Evolutionary conservation across 2,329 filamentous ascomycete genomes (phyloP), one percentile per base, ranked within the genome.

Genomic region (Penicillium vulpinum): DNA sequence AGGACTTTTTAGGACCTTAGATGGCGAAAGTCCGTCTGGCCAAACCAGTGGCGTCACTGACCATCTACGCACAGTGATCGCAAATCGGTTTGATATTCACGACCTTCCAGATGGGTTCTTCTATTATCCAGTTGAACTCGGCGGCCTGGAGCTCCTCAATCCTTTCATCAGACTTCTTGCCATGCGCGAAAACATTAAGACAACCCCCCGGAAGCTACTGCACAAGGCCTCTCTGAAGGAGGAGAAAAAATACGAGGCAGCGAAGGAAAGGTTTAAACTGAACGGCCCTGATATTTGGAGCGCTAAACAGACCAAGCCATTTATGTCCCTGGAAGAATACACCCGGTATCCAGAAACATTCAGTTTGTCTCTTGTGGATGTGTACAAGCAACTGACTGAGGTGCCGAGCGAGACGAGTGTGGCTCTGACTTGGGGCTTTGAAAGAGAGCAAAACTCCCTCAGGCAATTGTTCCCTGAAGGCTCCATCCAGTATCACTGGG

Each of bases 11-110:
- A 70, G 72, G 10, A 43, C 24, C 18, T 29, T 50, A n/a, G 54
- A 56, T 15, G 38, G 54, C 8, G 54, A 46, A 4, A 51, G 44
- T 3, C 15, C 54, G 3, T 24, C 26, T 1, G 31, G 26, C 5
- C 26, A 41, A 5, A 65, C 72, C 5, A 69, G 70, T 3, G 82
- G 79, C 29, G 81, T 86, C 2, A 80, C 80, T 0, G 78, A 81
- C n/a, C 80, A 85, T 60, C 76, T 88, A 2, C 83, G 84, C 49
- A 71, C 74, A 15, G 74, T 77, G 7, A 81, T 88, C 11, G 63
- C 73, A 5, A 66, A 79, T 9, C 80, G 83, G 0, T 88, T 88
- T 59, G 72, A 73, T 2, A 73, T 81, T 13, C 61, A 70, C 1
- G 67, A 78, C 56, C 69, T 83, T 6, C 80, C 80, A 0, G 81